A percentile compares a stretch with the other conserved stretches of the same genome.
Conservation (phyloP, 2,329 filamentous ascomycete species). For the Trichophyton verrucosum region DNA sequence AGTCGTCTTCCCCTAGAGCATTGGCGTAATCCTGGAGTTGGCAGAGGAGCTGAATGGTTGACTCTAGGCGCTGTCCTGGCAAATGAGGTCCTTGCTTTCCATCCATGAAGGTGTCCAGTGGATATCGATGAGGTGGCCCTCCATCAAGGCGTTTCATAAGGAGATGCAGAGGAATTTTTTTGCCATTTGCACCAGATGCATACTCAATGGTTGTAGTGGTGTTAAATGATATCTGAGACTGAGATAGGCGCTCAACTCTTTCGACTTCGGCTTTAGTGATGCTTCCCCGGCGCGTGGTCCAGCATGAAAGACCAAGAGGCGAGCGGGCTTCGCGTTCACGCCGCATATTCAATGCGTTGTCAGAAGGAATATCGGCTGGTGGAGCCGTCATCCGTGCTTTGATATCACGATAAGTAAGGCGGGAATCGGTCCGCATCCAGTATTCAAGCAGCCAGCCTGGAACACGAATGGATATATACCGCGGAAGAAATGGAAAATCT, state of each 20-base stretch:
- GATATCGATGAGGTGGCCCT: conserved; percentile 8
- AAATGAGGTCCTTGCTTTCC: conserved; percentile 4
- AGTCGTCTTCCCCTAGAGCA: conserved; percentile 8
- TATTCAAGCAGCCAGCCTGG: conserved; percentile 22
- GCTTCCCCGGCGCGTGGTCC: conserved; percentile 14
- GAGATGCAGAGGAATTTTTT: conserved; percentile 10
- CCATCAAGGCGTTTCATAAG: conserved; percentile 12
- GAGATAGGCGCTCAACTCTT: conserved; percentile 17
- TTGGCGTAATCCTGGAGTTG: conserved; percentile 13
- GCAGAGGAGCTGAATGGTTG: conserved; percentile 13
- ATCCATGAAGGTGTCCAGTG: conserved; percentile 16
- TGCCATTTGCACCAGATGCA: background rate
- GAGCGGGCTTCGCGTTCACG: conserved; percentile 18
- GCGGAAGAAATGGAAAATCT: conserved; percentile 19
- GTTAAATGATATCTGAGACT: conserved; percentile 18
- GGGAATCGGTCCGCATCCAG: conserved; percentile 21
- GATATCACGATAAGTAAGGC: conserved; percentile 21
- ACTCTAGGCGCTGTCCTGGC: conserved; percentile 11
- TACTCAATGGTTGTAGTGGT: conserved; percentile 19
- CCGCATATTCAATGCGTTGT: conserved; percentile 21
- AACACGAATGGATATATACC: conserved; percentile 19
- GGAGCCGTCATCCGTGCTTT: conserved; percentile 20
- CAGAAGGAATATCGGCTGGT: conserved; percentile 11
- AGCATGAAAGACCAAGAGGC: conserved; percentile 20
- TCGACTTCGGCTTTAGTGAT: conserved; percentile 18